Evolutionary conservation across 2,329 filamentous ascomycete genomes (phyloP), one percentile per base, ranked within the genome.

Genomic region (Pyricularia grisea): DNA sequence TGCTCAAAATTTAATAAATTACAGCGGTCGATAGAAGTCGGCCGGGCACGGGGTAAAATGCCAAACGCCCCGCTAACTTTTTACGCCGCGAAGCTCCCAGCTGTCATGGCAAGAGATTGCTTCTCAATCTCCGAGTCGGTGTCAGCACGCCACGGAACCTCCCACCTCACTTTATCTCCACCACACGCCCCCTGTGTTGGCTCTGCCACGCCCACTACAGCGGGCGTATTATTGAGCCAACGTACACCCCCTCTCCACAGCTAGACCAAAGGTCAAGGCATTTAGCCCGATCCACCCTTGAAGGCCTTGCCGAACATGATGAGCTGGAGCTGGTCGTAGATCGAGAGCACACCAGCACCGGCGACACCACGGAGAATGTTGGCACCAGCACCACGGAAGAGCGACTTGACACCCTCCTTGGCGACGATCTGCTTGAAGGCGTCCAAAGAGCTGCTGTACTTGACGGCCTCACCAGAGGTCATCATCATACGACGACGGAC

Each of bases 401-500:
- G 94, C 79, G 95, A 99, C 87, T 89, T 92, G 85, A 96, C 86
- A 89, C 95, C 95, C 89, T 98, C 95, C 86, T 92, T 92, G 87
- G 94, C 94, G 80, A 98, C 83, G 81, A 99, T 99, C 90, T 98
- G 93, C 84, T 88, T 88, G 84, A 90, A 94, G 81, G 95, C 95
- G 85, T 99, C 95, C 78, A 98, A 78, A 76, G 95, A 97, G 82
- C 90, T 92, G 84, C 91, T 93, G 93, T 99, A 99, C 92, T 99
- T 99, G 90, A 99, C 95, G 88, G 95, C 95, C 92, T 96, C 87
- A 85, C 88, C 88, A 74, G 87, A 90, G 79, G 95, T 99, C 95
- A 99, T 99, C 95, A 99, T 99, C 95, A 99, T 99, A 87, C 95
- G 95, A 90, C 95, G 94, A 90, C 95, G 95, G 88, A 99, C 93